Evolutionary conservation across 129 eudicot genomes (phyloP), one percentile per base, ranked within the genome.

Genomic region (Flaveria robusta): DNA sequence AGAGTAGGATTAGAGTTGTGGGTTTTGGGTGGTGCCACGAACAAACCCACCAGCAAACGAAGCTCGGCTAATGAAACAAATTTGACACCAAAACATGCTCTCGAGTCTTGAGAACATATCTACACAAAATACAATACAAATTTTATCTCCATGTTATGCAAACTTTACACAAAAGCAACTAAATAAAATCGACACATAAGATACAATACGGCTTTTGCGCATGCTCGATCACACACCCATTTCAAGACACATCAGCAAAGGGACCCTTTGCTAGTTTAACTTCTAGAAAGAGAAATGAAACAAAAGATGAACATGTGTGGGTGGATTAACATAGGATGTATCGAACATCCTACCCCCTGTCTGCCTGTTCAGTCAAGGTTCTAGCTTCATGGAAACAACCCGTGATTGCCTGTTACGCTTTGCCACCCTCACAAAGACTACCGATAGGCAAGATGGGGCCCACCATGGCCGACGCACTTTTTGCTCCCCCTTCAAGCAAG

Each of bases 401-500:
- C 98, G 83, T 4, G 96, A 88, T 66, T 90, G 98, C 81, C 98
- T 84, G 85, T 89, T 94, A 76, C 96, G 97, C 79, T 89, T 94
- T 62, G 93, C 97, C 71, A 88, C 93, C 84, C 87, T 88, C 49
- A 88, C 86, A 69, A 86, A 93, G 66, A 91, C 85, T 56, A 94
- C 51, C 0, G 97, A 94, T 20, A 94, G 82, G 83, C 96, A 94
- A 31, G 97, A 79, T 43, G 97, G 98, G 22, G 98, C 98, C 98
- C 98, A 94, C 98, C 98, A 94, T 39, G 98, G 98, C 37, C 91
- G 79, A 13, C 88, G 93, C 2, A 94, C 97, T 71, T 80, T 94
- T 80, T 94, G 98, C 85, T 94, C 98, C 72, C 98, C 98, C 75
- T 91, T 94, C 92, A 94, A 86, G 83, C 98, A 94, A 69, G 98